phyloP scores from a whole-genome alignment of 495 filamentous ascomycete genomes.

The Tuber umbilicatum region DNA sequence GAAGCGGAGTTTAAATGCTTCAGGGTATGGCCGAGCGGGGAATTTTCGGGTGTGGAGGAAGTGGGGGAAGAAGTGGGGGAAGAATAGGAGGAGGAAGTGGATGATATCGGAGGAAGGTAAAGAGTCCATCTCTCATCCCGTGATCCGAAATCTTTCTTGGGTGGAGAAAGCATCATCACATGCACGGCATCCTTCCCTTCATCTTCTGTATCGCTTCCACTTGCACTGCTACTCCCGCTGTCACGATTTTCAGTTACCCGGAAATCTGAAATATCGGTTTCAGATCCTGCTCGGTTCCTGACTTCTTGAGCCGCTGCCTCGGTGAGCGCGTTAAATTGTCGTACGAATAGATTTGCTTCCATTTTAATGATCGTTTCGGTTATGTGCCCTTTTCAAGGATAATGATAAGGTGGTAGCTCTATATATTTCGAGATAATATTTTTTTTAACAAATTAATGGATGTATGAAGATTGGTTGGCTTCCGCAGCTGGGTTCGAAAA shows the following conservation, averaged over 20 bases:
- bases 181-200: background rate
- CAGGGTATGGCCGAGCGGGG: background rate
- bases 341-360: background rate
- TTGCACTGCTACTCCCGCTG: background rate
- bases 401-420: background rate
- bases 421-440: background rate
- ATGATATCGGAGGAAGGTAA: background rate
- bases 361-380: background rate
- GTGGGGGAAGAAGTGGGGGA: background rate
- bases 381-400: background rate
- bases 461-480: background rate
- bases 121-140: background rate
- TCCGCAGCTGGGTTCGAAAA: background rate
- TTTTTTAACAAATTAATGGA: background rate
- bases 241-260: background rate
- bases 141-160: background rate
- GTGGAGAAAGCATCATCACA: slow-evolving; percentile 3
- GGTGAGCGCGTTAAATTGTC: background rate
- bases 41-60: background rate
- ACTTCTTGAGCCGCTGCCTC: background rate
- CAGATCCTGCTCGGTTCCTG: background rate
- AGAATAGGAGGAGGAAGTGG: background rate
- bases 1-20: slow-evolving; percentile 4
- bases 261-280: background rate
- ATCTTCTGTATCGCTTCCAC: slow-evolving; percentile 1